These are phyloP conservation scores for Erodium trifolium DNA, from an alignment of 441 rosid species.

Conservation along the genomic window DNA sequence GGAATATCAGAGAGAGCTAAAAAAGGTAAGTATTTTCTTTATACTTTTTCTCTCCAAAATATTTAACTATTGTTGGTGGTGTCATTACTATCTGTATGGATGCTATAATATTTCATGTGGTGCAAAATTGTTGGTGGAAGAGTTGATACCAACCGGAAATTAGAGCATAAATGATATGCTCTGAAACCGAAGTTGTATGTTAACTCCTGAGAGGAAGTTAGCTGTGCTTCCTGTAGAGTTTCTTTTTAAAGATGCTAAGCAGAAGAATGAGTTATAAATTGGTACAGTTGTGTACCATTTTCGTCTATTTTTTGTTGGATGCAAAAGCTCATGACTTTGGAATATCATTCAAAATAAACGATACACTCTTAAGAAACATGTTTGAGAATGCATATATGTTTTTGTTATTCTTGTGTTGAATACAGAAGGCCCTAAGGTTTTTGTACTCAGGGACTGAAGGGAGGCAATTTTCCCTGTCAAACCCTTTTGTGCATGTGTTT, in stretches of 20 bases:
- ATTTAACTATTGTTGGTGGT: neutral
- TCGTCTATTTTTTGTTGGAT: neutral
- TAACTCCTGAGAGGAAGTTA: neutral
- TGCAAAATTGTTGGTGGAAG: neutral
- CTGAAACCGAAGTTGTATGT: neutral
- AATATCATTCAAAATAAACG: neutral
- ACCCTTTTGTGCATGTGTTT: neutral
- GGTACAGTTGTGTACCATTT: neutral
- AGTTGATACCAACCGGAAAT: neutral
- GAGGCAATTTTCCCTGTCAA: neutral
- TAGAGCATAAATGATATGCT: too few species aligned
- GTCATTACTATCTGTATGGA: neutral
- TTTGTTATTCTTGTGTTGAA: neutral
- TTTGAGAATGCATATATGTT: neutral
- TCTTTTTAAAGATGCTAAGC: neutral
- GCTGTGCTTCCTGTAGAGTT: neutral
- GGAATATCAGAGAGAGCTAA: slow-evolving; percentile 67
- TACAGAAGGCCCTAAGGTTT: neutral
- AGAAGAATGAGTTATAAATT: neutral
- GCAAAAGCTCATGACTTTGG: neutral
- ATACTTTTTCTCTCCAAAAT: neutral
- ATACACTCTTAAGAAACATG: neutral
- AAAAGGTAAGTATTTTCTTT: slow-evolving; percentile 33
- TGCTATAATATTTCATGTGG: neutral
- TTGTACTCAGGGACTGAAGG: neutral